Evolutionary conservation across 495 filamentous ascomycete genomes (phyloP).

Genomic region (Hamigera avellanea): DNA sequence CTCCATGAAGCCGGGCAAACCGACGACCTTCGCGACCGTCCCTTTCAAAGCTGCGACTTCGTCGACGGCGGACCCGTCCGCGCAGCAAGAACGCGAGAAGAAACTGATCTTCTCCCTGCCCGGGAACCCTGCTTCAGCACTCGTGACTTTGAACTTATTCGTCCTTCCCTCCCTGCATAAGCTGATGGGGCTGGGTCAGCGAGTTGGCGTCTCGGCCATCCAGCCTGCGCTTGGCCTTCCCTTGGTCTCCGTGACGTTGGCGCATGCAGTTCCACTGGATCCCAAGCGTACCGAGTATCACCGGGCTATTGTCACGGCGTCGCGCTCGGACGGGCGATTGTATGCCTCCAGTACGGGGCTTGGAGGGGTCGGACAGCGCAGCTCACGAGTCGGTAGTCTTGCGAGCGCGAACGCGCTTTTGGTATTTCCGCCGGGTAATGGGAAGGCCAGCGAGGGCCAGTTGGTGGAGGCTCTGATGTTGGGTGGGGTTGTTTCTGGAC

Average conservation of each 20-base stretch:
- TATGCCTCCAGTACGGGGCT: slow-evolving; percentile 75
- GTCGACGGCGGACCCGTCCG: slow-evolving; percentile 1
- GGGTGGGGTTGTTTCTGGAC: slow-evolving; percentile 18
- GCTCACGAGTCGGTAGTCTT: slow-evolving; percentile 78
- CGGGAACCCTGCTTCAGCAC: slow-evolving; percentile 85
- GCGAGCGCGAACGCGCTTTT: slow-evolving; percentile 79
- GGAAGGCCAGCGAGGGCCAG: slow-evolving; percentile 37
- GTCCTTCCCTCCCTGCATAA: slow-evolving; percentile 80
- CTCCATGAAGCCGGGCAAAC: slow-evolving; percentile 95
- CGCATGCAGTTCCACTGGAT: slow-evolving; percentile 63
- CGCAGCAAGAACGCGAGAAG: slow-evolving; percentile 41
- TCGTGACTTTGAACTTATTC: slow-evolving; percentile 90
- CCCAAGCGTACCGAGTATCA: slow-evolving; percentile 76
- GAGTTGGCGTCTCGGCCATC: slow-evolving; percentile 33
- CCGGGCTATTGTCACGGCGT: slow-evolving; percentile 54
- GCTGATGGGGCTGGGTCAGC: slow-evolving; percentile 33
- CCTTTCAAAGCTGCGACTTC: slow-evolving; percentile 38
- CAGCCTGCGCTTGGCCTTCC: slow-evolving; percentile 50
- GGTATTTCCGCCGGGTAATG: slow-evolving; percentile 52
- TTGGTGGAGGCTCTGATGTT: slow-evolving; percentile 51
- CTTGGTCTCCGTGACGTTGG: slow-evolving; percentile 55
- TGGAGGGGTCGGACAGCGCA: slow-evolving; percentile 53
- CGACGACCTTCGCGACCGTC: slow-evolving; percentile 90
- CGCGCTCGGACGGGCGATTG: slow-evolving; percentile 51
- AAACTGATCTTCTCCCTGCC: slow-evolving; percentile 85